These are phyloP conservation scores for Ceratocystis huliohia DNA, from an alignment of 2,329 filamentous ascomycete genomes.

Conservation along the genomic window DNA sequence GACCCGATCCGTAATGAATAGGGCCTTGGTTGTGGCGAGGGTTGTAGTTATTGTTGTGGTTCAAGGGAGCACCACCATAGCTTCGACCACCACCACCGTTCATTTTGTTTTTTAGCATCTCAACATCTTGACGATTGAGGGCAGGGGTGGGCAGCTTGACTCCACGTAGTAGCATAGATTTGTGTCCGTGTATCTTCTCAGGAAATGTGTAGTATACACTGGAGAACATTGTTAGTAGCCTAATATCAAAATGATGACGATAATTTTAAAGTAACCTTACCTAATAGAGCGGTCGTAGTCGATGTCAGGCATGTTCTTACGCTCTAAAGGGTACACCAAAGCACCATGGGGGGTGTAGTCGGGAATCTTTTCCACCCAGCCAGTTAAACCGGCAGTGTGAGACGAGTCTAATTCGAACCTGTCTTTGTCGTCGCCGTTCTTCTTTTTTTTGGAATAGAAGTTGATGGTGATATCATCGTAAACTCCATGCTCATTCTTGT, in stretches of 20 bases:
- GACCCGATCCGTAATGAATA: conserved; percentile 29
- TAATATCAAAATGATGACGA: neutral
- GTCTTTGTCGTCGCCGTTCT: conserved; percentile 32
- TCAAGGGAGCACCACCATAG: conserved; percentile 50
- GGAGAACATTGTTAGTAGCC: conserved; percentile 25
- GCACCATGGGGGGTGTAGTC: conserved; percentile 73
- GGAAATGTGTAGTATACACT: conserved; percentile 84
- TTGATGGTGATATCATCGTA: conserved; percentile 74
- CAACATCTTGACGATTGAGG: conserved; percentile 63
- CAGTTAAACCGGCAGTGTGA: conserved; percentile 64
- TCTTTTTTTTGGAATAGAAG: conserved; percentile 84
- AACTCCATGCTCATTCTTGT: conserved; percentile 55
- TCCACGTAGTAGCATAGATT: conserved; percentile 85
- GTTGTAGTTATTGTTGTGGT: conserved; percentile 27
- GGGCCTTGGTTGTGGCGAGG: conserved; percentile 14
- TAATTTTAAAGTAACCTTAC: conserved; percentile 31
- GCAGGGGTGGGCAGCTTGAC: conserved; percentile 59
- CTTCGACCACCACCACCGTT: conserved; percentile 50
- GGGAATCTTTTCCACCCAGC: conserved; percentile 68
- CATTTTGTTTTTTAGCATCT: conserved; percentile 54
- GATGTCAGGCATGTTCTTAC: conserved; percentile 58
- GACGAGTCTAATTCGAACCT: conserved; percentile 62
- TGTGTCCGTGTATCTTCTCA: conserved; percentile 58
- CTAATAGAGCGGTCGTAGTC: conserved; percentile 79
- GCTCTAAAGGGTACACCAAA: conserved; percentile 63